Evolutionary conservation across 2,329 filamentous ascomycete species (phyloP).

Genomic region (Sphaerulina vaccinii): DNA sequence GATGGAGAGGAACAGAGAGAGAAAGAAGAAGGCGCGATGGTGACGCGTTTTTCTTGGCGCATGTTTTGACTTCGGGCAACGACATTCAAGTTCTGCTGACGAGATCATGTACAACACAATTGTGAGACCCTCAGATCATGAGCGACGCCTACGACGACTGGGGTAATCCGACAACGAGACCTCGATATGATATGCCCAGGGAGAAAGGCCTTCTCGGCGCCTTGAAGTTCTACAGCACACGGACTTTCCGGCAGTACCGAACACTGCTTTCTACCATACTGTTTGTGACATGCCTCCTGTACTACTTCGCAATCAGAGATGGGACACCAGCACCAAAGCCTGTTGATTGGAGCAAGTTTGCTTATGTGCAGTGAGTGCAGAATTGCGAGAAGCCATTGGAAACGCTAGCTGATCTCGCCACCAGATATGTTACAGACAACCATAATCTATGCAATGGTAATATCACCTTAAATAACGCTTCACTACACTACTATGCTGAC

Average conservation of each 20-base stretch:
- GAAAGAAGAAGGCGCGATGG: too few species aligned
- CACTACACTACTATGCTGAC: slow-evolving; percentile 2
- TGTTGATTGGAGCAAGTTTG: slow-evolving; percentile 25
- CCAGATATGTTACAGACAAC: slow-evolving; percentile 29
- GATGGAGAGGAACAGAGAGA: too few species aligned
- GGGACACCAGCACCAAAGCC: slow-evolving; percentile 9
- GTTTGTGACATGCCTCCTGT: slow-evolving; percentile 21
- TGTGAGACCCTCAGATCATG: slow-evolving; percentile 14
- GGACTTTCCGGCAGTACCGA: slow-evolving; percentile 17
- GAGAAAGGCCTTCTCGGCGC: slow-evolving; percentile 20
- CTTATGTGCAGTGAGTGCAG: slow-evolving; percentile 26
- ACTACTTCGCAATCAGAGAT: slow-evolving; percentile 15
- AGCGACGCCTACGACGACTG: slow-evolving; percentile 27
- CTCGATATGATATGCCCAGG: slow-evolving; percentile 17
- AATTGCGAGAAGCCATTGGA: neutral
- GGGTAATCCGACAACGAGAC: slow-evolving; percentile 24
- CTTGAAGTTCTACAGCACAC: slow-evolving; percentile 16
- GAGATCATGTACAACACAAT: slow-evolving; percentile 1
- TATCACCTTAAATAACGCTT: neutral
- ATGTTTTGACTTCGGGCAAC: too few species aligned
- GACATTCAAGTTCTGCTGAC: too few species aligned
- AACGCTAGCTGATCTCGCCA: neutral
- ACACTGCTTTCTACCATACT: slow-evolving; percentile 20
- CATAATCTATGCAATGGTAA: slow-evolving; percentile 27
- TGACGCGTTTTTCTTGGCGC: too few species aligned